Conservation (phyloP, 441 rosid genomes). For the Kokia cookei region DNA sequence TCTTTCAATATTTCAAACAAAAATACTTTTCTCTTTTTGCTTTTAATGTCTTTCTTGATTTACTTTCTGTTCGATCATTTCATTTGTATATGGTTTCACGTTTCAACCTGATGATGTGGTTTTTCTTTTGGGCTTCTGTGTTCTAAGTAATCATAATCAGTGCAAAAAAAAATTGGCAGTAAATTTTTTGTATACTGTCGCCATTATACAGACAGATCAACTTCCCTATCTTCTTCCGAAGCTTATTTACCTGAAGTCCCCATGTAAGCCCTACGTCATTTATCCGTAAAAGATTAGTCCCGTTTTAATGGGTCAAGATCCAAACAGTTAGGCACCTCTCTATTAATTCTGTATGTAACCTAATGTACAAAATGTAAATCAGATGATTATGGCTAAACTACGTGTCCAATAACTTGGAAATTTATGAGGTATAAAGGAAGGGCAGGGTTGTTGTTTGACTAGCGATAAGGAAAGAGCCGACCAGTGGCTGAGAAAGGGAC, state of each 20-base stretch:
- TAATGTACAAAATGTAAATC: not conserved
- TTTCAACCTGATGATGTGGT: not conserved
- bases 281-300: slow-evolving; percentile 10
- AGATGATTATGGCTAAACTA: not conserved
- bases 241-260: not conserved
- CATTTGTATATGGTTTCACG: not conserved
- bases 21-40: not conserved
- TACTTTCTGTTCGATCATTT: not conserved
- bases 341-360: not conserved
- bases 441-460: slow-evolving; percentile 21
- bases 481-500: slow-evolving; percentile 5
- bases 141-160: not conserved
- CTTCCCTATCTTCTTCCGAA: slow-evolving; percentile 1
- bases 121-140: not conserved
- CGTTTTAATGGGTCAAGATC: not conserved
- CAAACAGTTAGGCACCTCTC: not conserved
- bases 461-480: slow-evolving; percentile 22
- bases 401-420: slow-evolving; percentile 11
- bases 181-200: not conserved
- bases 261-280: slow-evolving; percentile 28
- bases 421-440: not conserved
- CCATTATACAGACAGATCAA: not conserved
- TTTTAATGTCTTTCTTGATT: not conserved
- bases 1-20: not conserved
- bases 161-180: not conserved